Evolutionary conservation across 371 early-diverging fungal genomes (phyloP).

Genomic region (Apophysomyces sp.): DNA sequence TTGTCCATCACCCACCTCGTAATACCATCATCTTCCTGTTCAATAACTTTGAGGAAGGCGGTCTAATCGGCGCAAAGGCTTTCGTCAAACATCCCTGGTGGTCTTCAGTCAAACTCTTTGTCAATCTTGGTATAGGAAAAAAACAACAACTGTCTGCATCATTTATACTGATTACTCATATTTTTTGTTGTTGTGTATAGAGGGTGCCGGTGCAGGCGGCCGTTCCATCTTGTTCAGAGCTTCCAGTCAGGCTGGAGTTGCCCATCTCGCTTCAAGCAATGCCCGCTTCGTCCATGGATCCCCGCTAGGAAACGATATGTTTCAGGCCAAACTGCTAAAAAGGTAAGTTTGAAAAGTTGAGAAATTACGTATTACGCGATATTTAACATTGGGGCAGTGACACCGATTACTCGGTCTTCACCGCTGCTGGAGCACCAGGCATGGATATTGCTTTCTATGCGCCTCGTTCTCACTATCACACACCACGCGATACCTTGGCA

Average conservation of each 20-base stretch:
- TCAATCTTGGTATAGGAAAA: conserved; percentile 84
- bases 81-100: conserved; percentile 83
- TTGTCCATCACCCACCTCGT: conserved; percentile 56
- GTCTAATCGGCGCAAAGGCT: conserved; percentile 68
- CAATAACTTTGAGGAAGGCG: conserved; percentile 87
- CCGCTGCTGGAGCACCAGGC: conserved; percentile 62
- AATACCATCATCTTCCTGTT: conserved; percentile 77
- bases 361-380: background rate
- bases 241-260: conserved; percentile 53
- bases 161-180: too few relatives aligned
- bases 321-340: conserved; percentile 60
- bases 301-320: conserved; percentile 70
- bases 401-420: conserved; percentile 71
- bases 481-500: conserved; percentile 56
- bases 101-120: conserved; percentile 66
- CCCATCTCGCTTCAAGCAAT: conserved; percentile 27
- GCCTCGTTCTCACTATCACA: conserved; percentile 72
- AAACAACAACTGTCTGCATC: too few relatives aligned
- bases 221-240: conserved; percentile 69
- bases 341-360: conserved; percentile 63
- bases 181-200: conserved; percentile 32
- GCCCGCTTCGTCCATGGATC: conserved; percentile 34
- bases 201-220: conserved; percentile 82
- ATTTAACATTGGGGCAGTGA: too few relatives aligned
- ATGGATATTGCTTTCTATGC: conserved; percentile 75